Evolutionary conservation across 768 basidiomycete species (phyloP).

Genomic region (Mycena epipterygia): DNA sequence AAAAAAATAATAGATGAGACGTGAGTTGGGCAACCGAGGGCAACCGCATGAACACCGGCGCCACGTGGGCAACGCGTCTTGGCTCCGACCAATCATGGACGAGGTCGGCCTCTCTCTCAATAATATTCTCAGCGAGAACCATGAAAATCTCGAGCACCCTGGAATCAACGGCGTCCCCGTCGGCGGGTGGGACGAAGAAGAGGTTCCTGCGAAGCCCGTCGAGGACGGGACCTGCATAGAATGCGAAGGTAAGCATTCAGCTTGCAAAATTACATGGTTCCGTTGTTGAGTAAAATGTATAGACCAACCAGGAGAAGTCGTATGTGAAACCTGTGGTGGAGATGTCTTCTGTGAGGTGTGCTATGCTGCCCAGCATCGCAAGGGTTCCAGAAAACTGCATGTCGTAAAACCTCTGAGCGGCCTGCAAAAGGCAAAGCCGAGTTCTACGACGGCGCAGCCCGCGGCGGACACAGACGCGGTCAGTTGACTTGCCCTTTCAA

Average conservation of each 20-base stretch:
- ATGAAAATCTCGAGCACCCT: conserved; percentile 74
- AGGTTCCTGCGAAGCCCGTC: conserved; percentile 53
- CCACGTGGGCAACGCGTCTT: conserved; percentile 7
- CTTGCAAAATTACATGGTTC: conserved; percentile 19
- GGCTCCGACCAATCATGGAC: conserved; percentile 22
- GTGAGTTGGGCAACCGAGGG: too few species aligned
- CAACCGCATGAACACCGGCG: too few species aligned
- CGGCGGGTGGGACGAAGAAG: conserved; percentile 80
- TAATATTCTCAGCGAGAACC: conserved; percentile 76
- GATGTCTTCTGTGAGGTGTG: conserved; percentile 90
- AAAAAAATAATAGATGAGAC: too few species aligned
- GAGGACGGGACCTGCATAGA: conserved; percentile 83
- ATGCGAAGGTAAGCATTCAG: conserved; percentile 77
- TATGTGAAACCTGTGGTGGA: conserved; percentile 78
- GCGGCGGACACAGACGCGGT: conserved; percentile 48
- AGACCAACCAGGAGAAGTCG: conserved; percentile 89
- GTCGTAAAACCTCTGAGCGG: conserved; percentile 60
- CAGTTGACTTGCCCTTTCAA: conserved; percentile 31
- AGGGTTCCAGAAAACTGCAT: conserved; percentile 82
- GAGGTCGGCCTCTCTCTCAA: conserved; percentile 66
- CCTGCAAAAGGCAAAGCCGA: conserved; percentile 42
- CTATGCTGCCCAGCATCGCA: conserved; percentile 87
- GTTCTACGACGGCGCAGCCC: conserved; percentile 12
- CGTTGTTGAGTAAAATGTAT: conserved; percentile 6
- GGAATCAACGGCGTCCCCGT: conserved; percentile 53